These are phyloP conservation scores for Teunomyces kruisii DNA, from an alignment of 805 yeast species.

Conservation along the genomic window DNA sequence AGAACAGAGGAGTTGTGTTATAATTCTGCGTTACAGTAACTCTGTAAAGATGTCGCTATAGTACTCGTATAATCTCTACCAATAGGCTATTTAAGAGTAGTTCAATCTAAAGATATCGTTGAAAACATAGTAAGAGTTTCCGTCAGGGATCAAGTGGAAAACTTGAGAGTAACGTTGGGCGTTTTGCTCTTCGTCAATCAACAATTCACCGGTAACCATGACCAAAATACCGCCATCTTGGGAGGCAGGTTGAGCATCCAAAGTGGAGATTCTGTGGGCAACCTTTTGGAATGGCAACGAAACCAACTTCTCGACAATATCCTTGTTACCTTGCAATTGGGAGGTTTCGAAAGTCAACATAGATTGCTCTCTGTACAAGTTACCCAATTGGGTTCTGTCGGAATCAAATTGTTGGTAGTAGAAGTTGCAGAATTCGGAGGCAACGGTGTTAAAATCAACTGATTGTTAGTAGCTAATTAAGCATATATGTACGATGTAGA, in stretches of 20 bases:
- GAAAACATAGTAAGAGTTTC: conserved; percentile 86
- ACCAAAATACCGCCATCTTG: conserved; percentile 91
- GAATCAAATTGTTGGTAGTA: conserved; percentile 94
- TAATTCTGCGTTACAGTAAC: neutral
- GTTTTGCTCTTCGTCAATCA: conserved; percentile 91
- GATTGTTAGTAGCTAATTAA: conserved; percentile 2
- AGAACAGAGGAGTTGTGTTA: neutral
- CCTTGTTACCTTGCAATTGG: conserved; percentile 92
- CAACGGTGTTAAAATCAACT: conserved; percentile 48
- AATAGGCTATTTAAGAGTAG: conserved; percentile 51
- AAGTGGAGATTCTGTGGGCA: conserved; percentile 87
- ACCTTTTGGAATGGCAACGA: conserved; percentile 91
- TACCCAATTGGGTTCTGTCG: conserved; percentile 89
- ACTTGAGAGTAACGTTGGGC: conserved; percentile 97
- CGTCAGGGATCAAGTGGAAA: conserved; percentile 94
- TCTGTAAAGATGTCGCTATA: neutral
- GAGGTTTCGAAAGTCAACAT: conserved; percentile 96
- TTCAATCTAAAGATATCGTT: conserved; percentile 96
- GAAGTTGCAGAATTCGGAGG: conserved; percentile 84
- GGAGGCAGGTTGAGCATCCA: conserved; percentile 97
- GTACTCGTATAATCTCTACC: neutral
- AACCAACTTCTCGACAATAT: conserved; percentile 86
- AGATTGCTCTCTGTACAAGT: conserved; percentile 92
- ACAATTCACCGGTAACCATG: conserved; percentile 94
- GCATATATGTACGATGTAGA: neutral